Evolutionary conservation across 805 yeast genomes (phyloP).

Genomic region (Kluyveromyces dobzhanskii): DNA sequence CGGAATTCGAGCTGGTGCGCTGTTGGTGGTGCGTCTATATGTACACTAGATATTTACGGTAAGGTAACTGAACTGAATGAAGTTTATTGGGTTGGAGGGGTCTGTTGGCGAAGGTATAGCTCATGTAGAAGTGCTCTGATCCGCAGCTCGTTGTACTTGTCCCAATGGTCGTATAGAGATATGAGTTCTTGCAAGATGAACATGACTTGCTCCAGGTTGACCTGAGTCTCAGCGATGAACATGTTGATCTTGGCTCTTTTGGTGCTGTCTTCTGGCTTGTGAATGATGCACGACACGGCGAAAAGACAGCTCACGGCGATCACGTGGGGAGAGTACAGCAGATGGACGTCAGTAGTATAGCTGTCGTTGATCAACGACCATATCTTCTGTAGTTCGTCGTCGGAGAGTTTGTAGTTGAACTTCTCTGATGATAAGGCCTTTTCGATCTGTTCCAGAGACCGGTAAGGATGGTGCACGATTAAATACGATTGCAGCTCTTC

Average conservation of each 20-base stretch:
- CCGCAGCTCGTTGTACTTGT: slow-evolving; percentile 62
- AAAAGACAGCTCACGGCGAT: slow-evolving; percentile 78
- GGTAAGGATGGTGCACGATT: slow-evolving; percentile 70
- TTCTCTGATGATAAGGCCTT: slow-evolving; percentile 32
- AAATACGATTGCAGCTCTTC: slow-evolving; percentile 75
- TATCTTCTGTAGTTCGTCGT: slow-evolving; percentile 70
- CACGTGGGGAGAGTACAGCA: slow-evolving; percentile 83
- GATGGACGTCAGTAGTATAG: slow-evolving; percentile 77
- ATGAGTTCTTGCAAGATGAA: slow-evolving; percentile 81
- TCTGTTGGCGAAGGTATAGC: slow-evolving; percentile 15
- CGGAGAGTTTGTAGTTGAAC: slow-evolving; percentile 30
- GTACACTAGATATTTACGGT: too few species aligned
- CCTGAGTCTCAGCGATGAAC: slow-evolving; percentile 67
- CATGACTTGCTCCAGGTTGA: slow-evolving; percentile 68
- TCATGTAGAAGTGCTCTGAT: slow-evolving; percentile 34
- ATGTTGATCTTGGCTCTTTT: slow-evolving; percentile 17
- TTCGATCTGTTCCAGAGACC: slow-evolving; percentile 47
- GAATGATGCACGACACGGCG: slow-evolving; percentile 43
- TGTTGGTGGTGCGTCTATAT: too few species aligned
- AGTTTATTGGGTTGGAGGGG: not conserved
- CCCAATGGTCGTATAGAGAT: slow-evolving; percentile 79
- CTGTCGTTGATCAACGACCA: slow-evolving; percentile 91
- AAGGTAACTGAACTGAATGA: too few species aligned
- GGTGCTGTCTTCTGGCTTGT: slow-evolving; percentile 4
- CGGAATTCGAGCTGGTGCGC: too few species aligned